A percentile compares a stretch with the other conserved stretches of the same genome.
Evolutionary conservation across 2,329 filamentous ascomycete genomes (phyloP).

Genomic region (Ascocoryne sarcoides): DNA sequence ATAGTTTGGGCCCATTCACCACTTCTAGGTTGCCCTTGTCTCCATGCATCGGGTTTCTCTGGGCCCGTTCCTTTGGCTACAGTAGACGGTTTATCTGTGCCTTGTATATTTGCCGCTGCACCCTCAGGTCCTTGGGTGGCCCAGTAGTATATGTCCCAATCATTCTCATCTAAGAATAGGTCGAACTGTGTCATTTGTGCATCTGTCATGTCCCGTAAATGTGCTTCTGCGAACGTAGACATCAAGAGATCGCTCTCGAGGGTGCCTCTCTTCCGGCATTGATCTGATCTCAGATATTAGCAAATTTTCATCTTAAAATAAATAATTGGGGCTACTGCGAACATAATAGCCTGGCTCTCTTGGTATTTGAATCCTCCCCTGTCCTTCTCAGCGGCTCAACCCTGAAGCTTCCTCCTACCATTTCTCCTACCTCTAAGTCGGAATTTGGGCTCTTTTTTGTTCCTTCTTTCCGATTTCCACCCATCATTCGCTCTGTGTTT

Average conservation of each 20-base stretch:
- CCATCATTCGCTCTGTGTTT: conserved; percentile 57
- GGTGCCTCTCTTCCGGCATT: conserved; percentile 91
- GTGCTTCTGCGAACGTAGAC: conserved; percentile 81
- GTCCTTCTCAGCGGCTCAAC: conserved; percentile 80
- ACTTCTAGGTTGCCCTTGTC: conserved; percentile 32
- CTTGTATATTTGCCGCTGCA: conserved; percentile 18
- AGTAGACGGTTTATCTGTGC: conserved; percentile 15
- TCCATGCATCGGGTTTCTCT: conserved; percentile 26
- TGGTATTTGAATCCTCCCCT: conserved; percentile 78
- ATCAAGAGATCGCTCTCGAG: conserved; percentile 93
- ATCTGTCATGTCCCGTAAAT: conserved; percentile 66
- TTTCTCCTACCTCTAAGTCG: conserved; percentile 72
- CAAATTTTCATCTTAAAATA: background rate
- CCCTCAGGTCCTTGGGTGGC: conserved; percentile 58
- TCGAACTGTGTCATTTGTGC: conserved; percentile 78
- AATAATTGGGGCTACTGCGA: conserved; percentile 6
- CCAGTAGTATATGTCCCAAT: conserved; percentile 99
- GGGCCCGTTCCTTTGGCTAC: conserved; percentile 23
- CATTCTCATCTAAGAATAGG: conserved; percentile 92
- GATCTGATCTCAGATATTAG: conserved; percentile 51
- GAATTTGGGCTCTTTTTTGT: conserved; percentile 38
- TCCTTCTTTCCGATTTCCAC: conserved; percentile 46
- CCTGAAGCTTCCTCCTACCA: conserved; percentile 77
- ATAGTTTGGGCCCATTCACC: conserved; percentile 97
- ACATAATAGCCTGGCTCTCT: conserved; percentile 76